Base-by-base conservation (phyloP, 1,284 basidiomycete genomes). In the Blastosporella zonata region DNA sequence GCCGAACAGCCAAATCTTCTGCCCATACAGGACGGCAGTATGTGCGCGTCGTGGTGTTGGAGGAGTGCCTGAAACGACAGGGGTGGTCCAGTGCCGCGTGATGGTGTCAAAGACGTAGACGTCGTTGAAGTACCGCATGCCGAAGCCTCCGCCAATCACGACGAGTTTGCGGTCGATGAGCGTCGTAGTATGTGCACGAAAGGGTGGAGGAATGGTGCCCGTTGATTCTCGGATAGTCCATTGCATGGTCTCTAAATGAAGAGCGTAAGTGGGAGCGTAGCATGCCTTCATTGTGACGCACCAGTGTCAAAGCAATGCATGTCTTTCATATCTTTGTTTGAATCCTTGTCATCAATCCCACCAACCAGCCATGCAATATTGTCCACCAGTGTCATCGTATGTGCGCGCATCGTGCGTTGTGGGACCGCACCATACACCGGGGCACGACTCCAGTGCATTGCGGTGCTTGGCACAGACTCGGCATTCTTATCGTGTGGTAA, bases 171-270 rank as follows among this genome's bases (percentile, higher is more conserved):
- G 78, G 57, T 93, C 92, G 41, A 93, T 85, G 25, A 92, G 77
- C 0, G 91, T 96, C 1, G 91, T 87, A 0, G 90, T 90, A 63
- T 97, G 93, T 1, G 93, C 93, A 17, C 93, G 82, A 38, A 89
- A 86, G 0, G 90, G 89, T 1, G 89, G 87, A 0, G 92, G 88
- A 3, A 81, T 61, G 2, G 90, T 85, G 13, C 93, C 93, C 1
- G 75, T 62, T 25, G 83, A 84, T 21, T 87, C 82, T 0, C 90
- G 82, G 50, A 83, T 81, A 0, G 82, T 80, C 93, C 93, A 97
- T 63, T 90, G 84, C 80, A 94, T 88, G 28, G 90, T 93, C 67
- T 95, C 93, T 91, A 52, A 23, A 25, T 38, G 22, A 34, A 18
- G 34, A 13, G 15, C 25, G 27, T 25, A 39, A 34, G 31, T 39